Conservation (phyloP, 768 basidiomycete species). For the Filobasidium wieringae region DNA sequence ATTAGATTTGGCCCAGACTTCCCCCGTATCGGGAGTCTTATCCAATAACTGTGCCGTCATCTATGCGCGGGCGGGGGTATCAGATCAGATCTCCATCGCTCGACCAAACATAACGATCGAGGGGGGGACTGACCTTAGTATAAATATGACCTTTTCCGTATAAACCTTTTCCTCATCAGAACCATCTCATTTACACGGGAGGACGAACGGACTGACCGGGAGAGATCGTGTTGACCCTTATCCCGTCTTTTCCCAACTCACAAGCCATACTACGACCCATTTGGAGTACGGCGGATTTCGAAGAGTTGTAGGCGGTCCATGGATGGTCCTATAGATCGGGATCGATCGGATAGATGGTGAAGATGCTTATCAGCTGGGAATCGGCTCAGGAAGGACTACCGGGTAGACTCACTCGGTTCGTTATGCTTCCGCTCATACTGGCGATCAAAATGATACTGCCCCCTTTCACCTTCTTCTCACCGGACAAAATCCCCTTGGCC, state of each 20-base stretch:
- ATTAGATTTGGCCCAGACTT: slow-evolving; percentile 20
- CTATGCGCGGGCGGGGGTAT: slow-evolving; percentile 15
- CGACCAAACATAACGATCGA: not conserved
- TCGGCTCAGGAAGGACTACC: too few relatives aligned
- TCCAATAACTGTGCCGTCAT: slow-evolving; percentile 30
- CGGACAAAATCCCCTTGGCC: slow-evolving; percentile 50
- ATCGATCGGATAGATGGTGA: not conserved
- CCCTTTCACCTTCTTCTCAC: slow-evolving; percentile 37
- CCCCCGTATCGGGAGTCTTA: slow-evolving; percentile 20
- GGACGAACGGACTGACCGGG: slow-evolving; percentile 9
- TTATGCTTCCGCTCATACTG: slow-evolving; percentile 56
- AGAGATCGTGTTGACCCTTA: slow-evolving; percentile 33
- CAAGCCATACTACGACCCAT: slow-evolving; percentile 35
- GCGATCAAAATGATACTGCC: slow-evolving; percentile 54
- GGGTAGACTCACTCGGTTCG: slow-evolving; percentile 49
- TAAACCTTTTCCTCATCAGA: not conserved
- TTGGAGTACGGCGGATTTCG: slow-evolving; percentile 36
- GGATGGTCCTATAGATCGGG: slow-evolving; percentile 2
- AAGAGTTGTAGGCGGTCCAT: slow-evolving; percentile 32
- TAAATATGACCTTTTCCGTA: slow-evolving; percentile 10
- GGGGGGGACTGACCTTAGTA: slow-evolving; percentile 17
- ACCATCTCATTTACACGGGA: not conserved
- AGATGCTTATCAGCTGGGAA: too few relatives aligned
- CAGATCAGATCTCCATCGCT: not conserved
- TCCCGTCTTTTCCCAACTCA: slow-evolving; percentile 35